A percentile compares a stretch with the other conserved stretches of the same genome.
These are phyloP conservation scores for Venturia carpophila DNA, from an alignment of 2,329 filamentous ascomycete species.

Conservation along the genomic window DNA sequence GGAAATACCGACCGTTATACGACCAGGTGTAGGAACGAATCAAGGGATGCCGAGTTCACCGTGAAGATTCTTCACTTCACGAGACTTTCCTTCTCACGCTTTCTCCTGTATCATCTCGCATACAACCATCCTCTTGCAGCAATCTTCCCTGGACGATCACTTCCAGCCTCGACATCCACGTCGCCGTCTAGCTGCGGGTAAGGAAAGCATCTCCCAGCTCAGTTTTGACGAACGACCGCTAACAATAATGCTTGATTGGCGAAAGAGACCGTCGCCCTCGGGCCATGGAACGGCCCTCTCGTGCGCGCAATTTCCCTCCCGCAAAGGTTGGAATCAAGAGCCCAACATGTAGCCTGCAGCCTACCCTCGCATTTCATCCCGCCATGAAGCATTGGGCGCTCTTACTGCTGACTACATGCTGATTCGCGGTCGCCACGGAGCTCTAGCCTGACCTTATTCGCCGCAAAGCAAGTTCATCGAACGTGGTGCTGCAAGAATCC, in stretches of 20 bases:
- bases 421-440: too few relatives aligned
- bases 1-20: not conserved
- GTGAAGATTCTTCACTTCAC: not conserved
- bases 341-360: not conserved
- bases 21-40: not conserved
- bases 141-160: not conserved
- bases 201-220: not conserved
- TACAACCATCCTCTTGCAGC: not conserved
- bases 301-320: conserved; percentile 7
- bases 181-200: not conserved
- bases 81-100: not conserved
- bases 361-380: not conserved
- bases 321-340: not conserved
- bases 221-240: not conserved
- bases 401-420: not conserved
- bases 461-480: not conserved
- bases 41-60: not conserved
- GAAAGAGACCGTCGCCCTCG: not conserved
- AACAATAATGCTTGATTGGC: not conserved
- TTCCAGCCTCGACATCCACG: conserved; percentile 3
- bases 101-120: not conserved
- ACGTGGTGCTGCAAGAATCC: not conserved
- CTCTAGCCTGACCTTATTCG: not conserved
- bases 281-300: conserved; percentile 10
- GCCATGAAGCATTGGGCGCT: not conserved